Percentiles rank a stretch among this genome's conserved stretches.
Conservation (phyloP, 2,329 filamentous ascomycete genomes). For the Teratosphaeria destructans region DNA sequence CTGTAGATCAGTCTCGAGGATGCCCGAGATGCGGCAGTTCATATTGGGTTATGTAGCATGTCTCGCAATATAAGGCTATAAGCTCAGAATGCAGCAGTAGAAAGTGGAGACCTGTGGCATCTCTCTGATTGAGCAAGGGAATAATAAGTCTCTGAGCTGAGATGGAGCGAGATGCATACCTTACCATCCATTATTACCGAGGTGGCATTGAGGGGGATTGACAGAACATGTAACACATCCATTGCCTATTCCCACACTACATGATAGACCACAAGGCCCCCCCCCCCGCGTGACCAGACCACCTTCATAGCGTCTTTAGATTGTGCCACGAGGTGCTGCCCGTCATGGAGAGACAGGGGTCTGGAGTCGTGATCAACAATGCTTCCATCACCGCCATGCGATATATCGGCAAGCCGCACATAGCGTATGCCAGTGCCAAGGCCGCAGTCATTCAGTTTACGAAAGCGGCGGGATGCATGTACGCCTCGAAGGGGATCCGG, state of each 20-base stretch:
- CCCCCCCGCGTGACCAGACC: background rate
- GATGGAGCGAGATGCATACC: background rate
- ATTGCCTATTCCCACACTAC: background rate
- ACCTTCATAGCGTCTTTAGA: slow-evolving; percentile 46
- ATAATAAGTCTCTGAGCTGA: background rate
- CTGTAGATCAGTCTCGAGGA: no score
- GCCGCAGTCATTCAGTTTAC: background rate
- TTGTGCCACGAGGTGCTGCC: slow-evolving; percentile 43
- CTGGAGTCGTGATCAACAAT: slow-evolving; percentile 35
- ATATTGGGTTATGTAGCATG: no score
- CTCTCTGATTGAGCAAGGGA: background rate
- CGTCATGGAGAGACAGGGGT: slow-evolving; percentile 40
- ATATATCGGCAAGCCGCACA: slow-evolving; percentile 42
- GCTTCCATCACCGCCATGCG: slow-evolving; percentile 43
- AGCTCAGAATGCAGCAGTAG: background rate
- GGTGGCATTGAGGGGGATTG: background rate
- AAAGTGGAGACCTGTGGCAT: background rate
- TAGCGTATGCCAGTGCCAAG: slow-evolving; percentile 35
- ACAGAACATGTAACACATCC: background rate
- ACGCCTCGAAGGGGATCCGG: slow-evolving; percentile 13
- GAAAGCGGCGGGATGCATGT: background rate
- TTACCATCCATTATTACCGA: background rate
- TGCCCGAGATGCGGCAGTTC: no score
- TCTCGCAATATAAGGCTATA: background rate
- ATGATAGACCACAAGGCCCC: background rate